Base-by-base conservation (phyloP, 139 green algal genomes). In the Microglena sp. region DNA sequence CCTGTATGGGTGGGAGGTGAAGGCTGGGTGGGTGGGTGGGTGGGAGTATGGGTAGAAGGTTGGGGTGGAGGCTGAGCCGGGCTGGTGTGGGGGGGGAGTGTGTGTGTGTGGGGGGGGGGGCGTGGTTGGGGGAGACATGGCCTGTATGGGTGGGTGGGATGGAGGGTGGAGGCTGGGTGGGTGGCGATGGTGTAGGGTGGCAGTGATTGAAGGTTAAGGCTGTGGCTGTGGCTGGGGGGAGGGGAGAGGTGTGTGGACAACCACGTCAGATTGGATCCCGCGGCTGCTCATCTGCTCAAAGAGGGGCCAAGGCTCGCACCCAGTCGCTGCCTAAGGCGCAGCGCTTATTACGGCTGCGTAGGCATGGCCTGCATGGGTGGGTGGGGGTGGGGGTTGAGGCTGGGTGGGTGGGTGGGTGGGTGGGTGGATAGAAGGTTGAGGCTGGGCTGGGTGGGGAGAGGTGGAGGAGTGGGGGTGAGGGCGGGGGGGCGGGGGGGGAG, bases 241-340 rank as follows among this genome's bases (percentile, higher is more conserved):
- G 64, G 95, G 81, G 2, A 95, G 82, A 1, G 89, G 85, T 1
- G 88, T 95, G 73, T 87, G 95, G 15, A 84, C 91, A 29, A 95
- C 89, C 1, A 95, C 88, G 45, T 95, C 86, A 11, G 89, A 84
- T 46, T 78, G 69, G 53, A 95, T 85, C 36, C 77, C 76, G 26
- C 62, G 74, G 18, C 64, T 30, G 1, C 64, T 77, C 89, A 95
- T 95, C 53, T 90, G 79, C 45, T 95, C 88, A 65, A 95, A 95
- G 24, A 93, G 68, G n/a, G 5, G 57, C 44, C 18, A 90, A 83
- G 3, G 87, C 87, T 11, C 75, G 77, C 58, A 78, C 65, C 87
- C 89, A 94, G 33, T 87, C 72, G 18, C 78, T 73, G 27, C 82
- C 87, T 0, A 76, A 79, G 4, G 87, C 89, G 64, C 87, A 94